phyloP scores from a whole-genome alignment of 2,329 filamentous ascomycete species.

The Corniculantispora saksenae region DNA sequence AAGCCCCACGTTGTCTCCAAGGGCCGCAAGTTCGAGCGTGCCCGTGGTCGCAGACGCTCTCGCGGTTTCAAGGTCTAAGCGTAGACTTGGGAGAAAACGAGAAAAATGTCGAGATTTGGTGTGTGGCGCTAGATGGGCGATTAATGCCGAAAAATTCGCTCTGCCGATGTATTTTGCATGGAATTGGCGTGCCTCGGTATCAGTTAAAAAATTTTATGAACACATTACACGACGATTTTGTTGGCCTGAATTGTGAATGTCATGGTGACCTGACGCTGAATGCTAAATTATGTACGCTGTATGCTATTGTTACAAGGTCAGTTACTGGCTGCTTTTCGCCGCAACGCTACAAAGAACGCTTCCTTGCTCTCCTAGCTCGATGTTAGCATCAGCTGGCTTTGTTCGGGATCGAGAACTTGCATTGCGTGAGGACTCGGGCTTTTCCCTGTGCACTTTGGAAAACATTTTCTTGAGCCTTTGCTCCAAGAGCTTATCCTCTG shows the following conservation, averaged over 20 bases:
- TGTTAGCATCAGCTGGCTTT: conserved; percentile 11
- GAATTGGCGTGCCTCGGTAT: conserved; percentile 51
- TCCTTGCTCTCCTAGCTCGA: conserved; percentile 60
- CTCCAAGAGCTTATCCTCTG: conserved; percentile 81
- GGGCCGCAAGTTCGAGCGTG: conserved; percentile 99
- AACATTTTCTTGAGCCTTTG: conserved; percentile 75
- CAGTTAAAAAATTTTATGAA: conserved; percentile 36
- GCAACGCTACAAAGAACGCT: conserved; percentile 79
- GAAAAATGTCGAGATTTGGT: conserved; percentile 1
- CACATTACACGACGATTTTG: conserved; percentile 6
- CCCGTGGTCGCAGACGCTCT: conserved; percentile 97
- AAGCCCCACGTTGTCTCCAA: conserved; percentile 98
- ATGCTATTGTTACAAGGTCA: neutral
- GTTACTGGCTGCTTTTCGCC: conserved; percentile 52
- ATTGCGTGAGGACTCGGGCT: conserved; percentile 85
- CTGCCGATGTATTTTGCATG: conserved; percentile 42
- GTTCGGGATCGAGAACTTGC: conserved; percentile 53
- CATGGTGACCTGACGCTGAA: conserved; percentile 27
- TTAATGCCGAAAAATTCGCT: conserved; percentile 31
- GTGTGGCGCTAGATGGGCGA: conserved; percentile 28
- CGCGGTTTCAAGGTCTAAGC: conserved; percentile 99
- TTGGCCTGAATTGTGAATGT: neutral
- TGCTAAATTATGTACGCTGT: conserved; percentile 29
- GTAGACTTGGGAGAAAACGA: neutral
- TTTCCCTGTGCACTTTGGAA: conserved; percentile 77